phyloP scores from a whole-genome alignment of 805 yeast species.

The Sugiyamaella valdiviana region DNA sequence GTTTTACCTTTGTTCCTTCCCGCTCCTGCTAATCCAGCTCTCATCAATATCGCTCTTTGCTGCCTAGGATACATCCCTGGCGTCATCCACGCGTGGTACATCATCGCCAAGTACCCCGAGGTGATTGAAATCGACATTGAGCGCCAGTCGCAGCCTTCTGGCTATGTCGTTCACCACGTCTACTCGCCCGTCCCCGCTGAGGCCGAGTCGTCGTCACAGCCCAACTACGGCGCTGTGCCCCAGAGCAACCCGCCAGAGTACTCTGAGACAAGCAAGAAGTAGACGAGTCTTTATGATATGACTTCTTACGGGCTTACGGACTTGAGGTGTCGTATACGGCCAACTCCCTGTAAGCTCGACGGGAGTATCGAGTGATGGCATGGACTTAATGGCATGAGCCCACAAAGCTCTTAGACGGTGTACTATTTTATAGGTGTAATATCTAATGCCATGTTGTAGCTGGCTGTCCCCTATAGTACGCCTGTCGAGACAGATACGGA shows the following conservation, averaged over 20 bases:
- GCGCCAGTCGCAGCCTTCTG: slow-evolving; percentile 6
- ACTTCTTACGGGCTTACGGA: background rate
- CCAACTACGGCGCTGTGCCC: slow-evolving; percentile 5
- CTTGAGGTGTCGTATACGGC: too few species aligned
- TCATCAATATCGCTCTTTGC: slow-evolving; percentile 67
- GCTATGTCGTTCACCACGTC: slow-evolving; percentile 1
- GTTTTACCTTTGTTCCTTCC: slow-evolving; percentile 5
- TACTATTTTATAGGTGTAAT: too few species aligned
- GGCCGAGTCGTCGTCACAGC: slow-evolving; percentile 1
- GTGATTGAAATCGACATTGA: slow-evolving; percentile 26
- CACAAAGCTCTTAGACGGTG: too few species aligned
- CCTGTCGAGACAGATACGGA: too few species aligned
- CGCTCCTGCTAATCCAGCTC: slow-evolving; percentile 14
- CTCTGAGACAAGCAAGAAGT: slow-evolving; percentile 5
- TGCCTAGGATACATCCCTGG: slow-evolving; percentile 73
- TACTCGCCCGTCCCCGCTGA: slow-evolving; percentile 2
- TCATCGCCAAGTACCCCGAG: slow-evolving; percentile 64
- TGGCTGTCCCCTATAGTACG: too few species aligned
- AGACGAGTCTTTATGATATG: background rate
- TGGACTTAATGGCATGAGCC: too few species aligned
- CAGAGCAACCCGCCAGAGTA: slow-evolving; percentile 11
- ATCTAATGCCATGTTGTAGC: too few species aligned
- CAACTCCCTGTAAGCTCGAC: too few species aligned
- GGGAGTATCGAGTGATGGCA: too few species aligned
- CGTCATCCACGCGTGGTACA: slow-evolving; percentile 68